phyloP scores from a whole-genome alignment of 2,329 filamentous ascomycete genomes.

The Microcyclospora tardicrescens region DNA sequence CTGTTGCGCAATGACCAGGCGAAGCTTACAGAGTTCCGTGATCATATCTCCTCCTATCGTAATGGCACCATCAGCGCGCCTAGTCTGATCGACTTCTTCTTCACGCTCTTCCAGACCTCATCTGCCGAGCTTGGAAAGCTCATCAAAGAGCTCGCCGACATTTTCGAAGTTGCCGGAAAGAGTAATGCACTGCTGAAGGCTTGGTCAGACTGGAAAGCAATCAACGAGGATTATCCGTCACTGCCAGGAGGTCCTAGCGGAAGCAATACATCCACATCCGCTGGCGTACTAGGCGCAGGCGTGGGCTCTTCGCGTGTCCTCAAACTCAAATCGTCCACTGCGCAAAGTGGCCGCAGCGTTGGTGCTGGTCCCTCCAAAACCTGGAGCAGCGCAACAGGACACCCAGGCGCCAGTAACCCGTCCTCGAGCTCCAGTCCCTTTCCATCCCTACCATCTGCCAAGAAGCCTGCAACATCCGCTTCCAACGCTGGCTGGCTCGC shows the following conservation, averaged over 20 bases:
- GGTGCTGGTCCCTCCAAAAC: constrained; percentile 33
- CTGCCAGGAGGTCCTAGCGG: constrained; percentile 58
- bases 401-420: constrained; percentile 5
- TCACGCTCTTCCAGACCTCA: constrained; percentile 69
- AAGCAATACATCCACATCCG: constrained; percentile 44
- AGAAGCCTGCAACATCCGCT: constrained; percentile 8
- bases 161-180: constrained; percentile 75
- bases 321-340: constrained; percentile 56
- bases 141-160: constrained; percentile 78
- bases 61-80: constrained; percentile 55
- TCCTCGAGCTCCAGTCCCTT: constrained; percentile 8
- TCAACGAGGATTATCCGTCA: constrained; percentile 90
- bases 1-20: constrained; percentile 63
- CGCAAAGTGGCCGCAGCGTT: constrained; percentile 44
- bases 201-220: constrained; percentile 91
- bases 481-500: constrained; percentile 18
- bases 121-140: constrained; percentile 75
- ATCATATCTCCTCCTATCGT: constrained; percentile 65
- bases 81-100: constrained; percentile 76
- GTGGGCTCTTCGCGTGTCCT: constrained; percentile 49
- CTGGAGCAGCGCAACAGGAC: constrained; percentile 45
- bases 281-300: constrained; percentile 36
- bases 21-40: constrained; percentile 68
- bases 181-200: constrained; percentile 62
- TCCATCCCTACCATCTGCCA: constrained; percentile 15